Conservation (phyloP, 768 basidiomycete species). For the Pulveroboletus ravenelii region DNA sequence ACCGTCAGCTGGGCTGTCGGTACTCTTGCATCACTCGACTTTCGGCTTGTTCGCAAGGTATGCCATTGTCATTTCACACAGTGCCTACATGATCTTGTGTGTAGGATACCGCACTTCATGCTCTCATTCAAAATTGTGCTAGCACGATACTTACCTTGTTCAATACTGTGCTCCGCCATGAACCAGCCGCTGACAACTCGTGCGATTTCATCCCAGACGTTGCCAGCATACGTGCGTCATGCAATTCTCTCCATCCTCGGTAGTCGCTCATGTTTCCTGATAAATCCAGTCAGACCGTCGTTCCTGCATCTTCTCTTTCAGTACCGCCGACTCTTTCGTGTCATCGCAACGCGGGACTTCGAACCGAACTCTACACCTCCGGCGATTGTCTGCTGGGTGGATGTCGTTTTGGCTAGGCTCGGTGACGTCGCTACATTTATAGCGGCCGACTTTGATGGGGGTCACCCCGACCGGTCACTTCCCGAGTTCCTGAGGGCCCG, state of each 20-base stretch:
- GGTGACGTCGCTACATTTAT: conserved; percentile 35
- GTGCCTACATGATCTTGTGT: neutral
- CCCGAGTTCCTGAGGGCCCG: conserved; percentile 35
- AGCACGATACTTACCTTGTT: conserved; percentile 30
- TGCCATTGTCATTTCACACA: neutral
- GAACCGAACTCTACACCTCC: conserved; percentile 18
- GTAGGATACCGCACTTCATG: conserved; percentile 34
- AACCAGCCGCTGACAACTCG: neutral
- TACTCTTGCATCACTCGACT: conserved; percentile 26
- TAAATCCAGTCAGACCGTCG: conserved; percentile 26
- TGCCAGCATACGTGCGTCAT: conserved; percentile 20
- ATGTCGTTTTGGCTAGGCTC: conserved; percentile 53
- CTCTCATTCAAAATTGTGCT: conserved; percentile 33
- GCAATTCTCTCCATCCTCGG: neutral
- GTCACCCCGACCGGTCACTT: conserved; percentile 10
- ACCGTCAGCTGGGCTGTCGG: conserved; percentile 23
- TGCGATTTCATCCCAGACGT: conserved; percentile 10
- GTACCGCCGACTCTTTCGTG: conserved; percentile 46
- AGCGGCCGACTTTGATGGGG: conserved; percentile 22
- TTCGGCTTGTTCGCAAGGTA: conserved; percentile 29
- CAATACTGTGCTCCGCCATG: conserved; percentile 18
- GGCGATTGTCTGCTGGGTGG: conserved; percentile 60
- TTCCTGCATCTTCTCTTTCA: conserved; percentile 43
- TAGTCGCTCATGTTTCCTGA: conserved; percentile 6
- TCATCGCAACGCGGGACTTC: conserved; percentile 36